Evolutionary conservation across 352 stramenopile genomes (phyloP).

Genomic region (Phytophthora sansomeana): DNA sequence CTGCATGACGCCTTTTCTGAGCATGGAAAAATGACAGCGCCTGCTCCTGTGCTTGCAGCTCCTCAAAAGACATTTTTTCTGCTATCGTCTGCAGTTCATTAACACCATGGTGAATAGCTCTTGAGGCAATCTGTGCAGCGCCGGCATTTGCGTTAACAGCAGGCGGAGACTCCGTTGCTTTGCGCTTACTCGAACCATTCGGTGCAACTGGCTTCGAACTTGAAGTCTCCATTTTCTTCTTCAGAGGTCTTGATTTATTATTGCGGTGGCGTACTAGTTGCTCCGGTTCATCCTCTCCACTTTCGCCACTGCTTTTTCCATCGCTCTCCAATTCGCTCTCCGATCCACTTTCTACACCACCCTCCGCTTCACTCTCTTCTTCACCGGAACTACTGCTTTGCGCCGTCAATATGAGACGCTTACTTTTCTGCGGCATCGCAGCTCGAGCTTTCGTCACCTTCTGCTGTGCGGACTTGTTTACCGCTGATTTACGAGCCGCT

Average conservation of each 20-base stretch:
- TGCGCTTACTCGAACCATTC: constrained; percentile 12
- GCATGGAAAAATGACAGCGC: constrained; percentile 46
- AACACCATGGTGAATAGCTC: constrained; percentile 7
- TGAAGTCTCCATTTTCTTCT: constrained; percentile 7
- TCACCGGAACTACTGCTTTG: constrained; percentile 28
- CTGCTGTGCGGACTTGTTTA: not conserved
- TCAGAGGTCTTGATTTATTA: constrained; percentile 6
- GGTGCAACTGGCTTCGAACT: constrained; percentile 3
- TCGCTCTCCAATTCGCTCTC: constrained; percentile 19
- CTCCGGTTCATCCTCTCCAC: constrained; percentile 13
- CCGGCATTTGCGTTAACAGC: constrained; percentile 1
- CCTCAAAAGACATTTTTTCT: constrained; percentile 53
- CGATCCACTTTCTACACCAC: not conserved
- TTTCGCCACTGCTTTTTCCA: constrained; percentile 19
- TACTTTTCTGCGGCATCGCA: constrained; percentile 2
- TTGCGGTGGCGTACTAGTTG: not conserved
- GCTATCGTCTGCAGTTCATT: constrained; percentile 34
- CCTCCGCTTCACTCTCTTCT: constrained; percentile 16
- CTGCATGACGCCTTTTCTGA: constrained; percentile 40
- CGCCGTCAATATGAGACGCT: not conserved
- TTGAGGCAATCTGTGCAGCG: constrained; percentile 2
- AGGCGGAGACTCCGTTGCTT: not conserved
- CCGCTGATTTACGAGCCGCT: constrained; percentile 18
- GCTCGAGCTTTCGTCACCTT: not conserved
- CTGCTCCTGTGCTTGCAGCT: constrained; percentile 63